phyloP scores from a whole-genome alignment of 805 yeast species.

The Lipomyces mesembrius region DNA sequence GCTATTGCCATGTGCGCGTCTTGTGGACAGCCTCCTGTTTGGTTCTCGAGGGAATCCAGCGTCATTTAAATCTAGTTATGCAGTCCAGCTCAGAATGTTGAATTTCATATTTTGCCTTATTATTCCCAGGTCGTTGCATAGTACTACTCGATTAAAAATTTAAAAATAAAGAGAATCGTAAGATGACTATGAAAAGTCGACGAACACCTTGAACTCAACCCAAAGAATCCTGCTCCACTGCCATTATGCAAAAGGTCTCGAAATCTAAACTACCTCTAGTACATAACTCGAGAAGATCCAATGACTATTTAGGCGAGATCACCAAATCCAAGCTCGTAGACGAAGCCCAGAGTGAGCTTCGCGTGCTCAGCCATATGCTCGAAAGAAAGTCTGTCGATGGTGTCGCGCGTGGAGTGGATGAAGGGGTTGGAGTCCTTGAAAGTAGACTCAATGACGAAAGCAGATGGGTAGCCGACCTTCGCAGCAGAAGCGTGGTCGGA shows the following conservation, averaged over 20 bases:
- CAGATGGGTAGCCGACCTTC: slow-evolving; percentile 80
- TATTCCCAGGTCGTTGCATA: too few relatives aligned
- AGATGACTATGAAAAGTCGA: too few relatives aligned
- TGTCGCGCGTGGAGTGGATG: slow-evolving; percentile 79
- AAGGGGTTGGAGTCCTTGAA: slow-evolving; percentile 66
- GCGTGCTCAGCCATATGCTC: slow-evolving; percentile 81
- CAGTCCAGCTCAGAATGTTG: too few relatives aligned
- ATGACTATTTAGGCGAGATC: slow-evolving; percentile 33
- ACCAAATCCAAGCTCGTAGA: slow-evolving; percentile 65
- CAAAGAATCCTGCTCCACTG: background rate
- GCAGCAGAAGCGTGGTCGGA: slow-evolving; percentile 90
- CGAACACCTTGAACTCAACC: background rate
- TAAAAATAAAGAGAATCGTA: too few relatives aligned
- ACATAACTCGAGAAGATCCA: background rate
- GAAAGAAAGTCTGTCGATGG: slow-evolving; percentile 77
- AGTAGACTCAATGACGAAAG: slow-evolving; percentile 79
- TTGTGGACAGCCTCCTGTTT: background rate
- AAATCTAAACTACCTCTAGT: background rate
- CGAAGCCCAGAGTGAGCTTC: slow-evolving; percentile 73
- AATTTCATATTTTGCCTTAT: too few relatives aligned
- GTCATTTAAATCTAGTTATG: background rate
- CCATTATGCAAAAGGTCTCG: background rate
- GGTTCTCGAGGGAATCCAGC: too few relatives aligned
- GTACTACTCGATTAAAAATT: too few relatives aligned
- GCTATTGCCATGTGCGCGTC: background rate